Percentiles rank a stretch among this genome's conserved stretches.
phyloP scores from a whole-genome alignment of 345 rosid species.

The Triadica sebifera region DNA sequence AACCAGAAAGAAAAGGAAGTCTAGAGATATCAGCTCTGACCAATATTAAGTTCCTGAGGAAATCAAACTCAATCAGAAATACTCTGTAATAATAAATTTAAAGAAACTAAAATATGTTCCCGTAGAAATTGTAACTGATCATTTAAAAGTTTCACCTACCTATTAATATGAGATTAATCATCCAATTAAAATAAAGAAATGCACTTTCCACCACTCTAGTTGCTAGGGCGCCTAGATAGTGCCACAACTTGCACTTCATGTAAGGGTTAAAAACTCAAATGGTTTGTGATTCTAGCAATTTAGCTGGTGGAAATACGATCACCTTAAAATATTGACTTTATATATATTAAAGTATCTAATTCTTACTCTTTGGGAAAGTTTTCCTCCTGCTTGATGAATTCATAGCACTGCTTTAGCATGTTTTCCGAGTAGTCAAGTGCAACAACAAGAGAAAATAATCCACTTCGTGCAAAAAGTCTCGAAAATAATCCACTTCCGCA shows the following conservation, averaged over 20 bases:
- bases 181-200: background rate
- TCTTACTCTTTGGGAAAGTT: slow-evolving; percentile 71
- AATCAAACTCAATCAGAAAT: slow-evolving; percentile 8
- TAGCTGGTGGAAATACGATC: background rate
- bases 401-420: slow-evolving; percentile 79
- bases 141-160: background rate
- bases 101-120: background rate
- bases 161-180: background rate
- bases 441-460: slow-evolving; percentile 62
- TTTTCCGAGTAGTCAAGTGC: slow-evolving; percentile 90
- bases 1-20: slow-evolving; percentile 71
- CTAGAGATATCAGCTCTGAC: slow-evolving; percentile 90
- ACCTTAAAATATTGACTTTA: background rate
- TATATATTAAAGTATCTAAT: background rate
- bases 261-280: background rate
- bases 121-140: background rate
- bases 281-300: background rate
- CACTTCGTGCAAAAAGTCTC: slow-evolving; percentile 69
- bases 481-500: slow-evolving; percentile 90
- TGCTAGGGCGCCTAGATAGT: background rate
- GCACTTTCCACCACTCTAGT: background rate
- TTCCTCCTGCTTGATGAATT: slow-evolving; percentile 54
- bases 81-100: slow-evolving; percentile 6
- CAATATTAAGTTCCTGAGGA: slow-evolving; percentile 56
- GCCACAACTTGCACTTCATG: background rate